These are phyloP conservation scores for Cytospora paraplurivora DNA, from an alignment of 2,329 filamentous ascomycete genomes.

Conservation along the genomic window DNA sequence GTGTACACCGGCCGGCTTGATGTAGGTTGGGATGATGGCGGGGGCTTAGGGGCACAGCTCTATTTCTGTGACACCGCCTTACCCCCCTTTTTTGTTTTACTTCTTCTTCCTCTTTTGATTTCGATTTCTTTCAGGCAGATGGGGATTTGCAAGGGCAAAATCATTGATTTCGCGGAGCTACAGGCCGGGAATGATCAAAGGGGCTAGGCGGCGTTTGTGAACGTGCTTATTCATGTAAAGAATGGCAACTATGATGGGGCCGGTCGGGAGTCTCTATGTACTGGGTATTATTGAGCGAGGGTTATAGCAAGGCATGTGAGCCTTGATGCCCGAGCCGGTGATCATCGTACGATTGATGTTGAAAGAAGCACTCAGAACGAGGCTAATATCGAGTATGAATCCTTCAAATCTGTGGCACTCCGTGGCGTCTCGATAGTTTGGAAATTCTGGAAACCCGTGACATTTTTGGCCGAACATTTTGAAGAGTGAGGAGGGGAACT, in stretches of 20 bases:
- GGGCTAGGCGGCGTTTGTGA: background rate
- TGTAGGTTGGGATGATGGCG: slow-evolving; percentile 10
- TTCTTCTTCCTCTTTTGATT: background rate
- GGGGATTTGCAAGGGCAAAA: background rate
- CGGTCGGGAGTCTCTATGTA: background rate
- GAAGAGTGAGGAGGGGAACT: background rate
- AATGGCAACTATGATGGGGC: background rate
- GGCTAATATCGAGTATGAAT: slow-evolving; percentile 9
- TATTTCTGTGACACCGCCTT: background rate
- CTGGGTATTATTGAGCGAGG: background rate
- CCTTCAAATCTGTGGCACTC: slow-evolving; percentile 11
- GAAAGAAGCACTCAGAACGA: background rate
- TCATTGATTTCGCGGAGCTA: background rate
- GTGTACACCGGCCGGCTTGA: slow-evolving; percentile 45
- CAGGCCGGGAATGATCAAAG: background rate
- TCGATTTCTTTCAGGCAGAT: background rate
- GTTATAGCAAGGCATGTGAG: background rate
- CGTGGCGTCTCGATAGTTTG: slow-evolving; percentile 23
- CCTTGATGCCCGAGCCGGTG: slow-evolving; percentile 6
- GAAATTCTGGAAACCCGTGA: slow-evolving; percentile 7
- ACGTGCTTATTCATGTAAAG: background rate
- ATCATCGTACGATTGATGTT: slow-evolving; percentile 7
- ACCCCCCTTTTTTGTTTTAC: background rate
- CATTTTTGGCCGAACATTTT: background rate
- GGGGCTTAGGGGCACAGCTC: background rate